Conservation (phyloP, 2,329 filamentous ascomycete species). For the Fusarium oxysporum region DNA sequence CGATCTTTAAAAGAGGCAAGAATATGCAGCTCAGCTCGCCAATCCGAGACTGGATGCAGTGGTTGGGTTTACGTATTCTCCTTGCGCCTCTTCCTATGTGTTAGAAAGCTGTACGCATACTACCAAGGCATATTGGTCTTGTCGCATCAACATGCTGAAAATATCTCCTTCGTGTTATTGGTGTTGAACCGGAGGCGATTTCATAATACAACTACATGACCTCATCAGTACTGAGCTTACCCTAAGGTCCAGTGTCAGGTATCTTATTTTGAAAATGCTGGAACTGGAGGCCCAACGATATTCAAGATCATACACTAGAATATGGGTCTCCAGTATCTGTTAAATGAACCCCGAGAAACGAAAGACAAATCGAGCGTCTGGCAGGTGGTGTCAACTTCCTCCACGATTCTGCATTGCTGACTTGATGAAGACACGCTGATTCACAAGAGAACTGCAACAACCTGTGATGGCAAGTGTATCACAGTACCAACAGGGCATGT, state of each 20-base stretch:
- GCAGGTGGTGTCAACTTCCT: slow-evolving; percentile 45
- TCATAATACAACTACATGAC: slow-evolving; percentile 72
- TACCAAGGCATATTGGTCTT: slow-evolving; percentile 58
- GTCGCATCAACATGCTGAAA: slow-evolving; percentile 66
- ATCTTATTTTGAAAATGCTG: slow-evolving; percentile 72
- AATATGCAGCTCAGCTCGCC: slow-evolving; percentile 30
- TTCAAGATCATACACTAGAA: slow-evolving; percentile 71
- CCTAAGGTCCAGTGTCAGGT: neutral
- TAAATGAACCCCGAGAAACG: slow-evolving; percentile 65
- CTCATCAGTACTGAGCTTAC: neutral
- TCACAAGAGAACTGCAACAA: slow-evolving; percentile 70
- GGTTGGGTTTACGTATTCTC: slow-evolving; percentile 14
- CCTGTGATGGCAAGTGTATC: slow-evolving; percentile 73
- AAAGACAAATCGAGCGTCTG: slow-evolving; percentile 57
- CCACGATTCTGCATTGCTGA: neutral
- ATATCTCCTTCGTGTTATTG: slow-evolving; percentile 76
- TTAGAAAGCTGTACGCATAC: slow-evolving; percentile 72
- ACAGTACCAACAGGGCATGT: slow-evolving; percentile 68
- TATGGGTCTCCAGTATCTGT: slow-evolving; percentile 61
- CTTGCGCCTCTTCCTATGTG: slow-evolving; percentile 51
- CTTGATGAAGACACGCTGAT: slow-evolving; percentile 68
- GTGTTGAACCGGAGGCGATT: slow-evolving; percentile 69
- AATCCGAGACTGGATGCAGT: slow-evolving; percentile 32
- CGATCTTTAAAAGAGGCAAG: slow-evolving; percentile 35
- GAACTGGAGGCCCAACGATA: slow-evolving; percentile 76